Conservation (phyloP, 352 stramenopile species). For the Phytopythium aichiense region DNA sequence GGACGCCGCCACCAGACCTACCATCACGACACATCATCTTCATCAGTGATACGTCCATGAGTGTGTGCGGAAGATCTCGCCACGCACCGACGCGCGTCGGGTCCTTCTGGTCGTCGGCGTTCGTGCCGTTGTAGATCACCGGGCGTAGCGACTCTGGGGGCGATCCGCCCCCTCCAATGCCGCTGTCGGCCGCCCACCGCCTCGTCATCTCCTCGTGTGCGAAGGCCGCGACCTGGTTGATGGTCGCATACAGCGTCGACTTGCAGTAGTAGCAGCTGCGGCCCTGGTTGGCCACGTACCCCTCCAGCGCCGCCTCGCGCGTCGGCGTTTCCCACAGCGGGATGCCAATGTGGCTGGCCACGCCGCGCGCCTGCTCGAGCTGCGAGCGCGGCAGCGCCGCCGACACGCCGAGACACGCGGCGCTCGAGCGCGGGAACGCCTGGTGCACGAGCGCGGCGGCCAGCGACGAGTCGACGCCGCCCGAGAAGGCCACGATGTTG, state of each 20-base stretch:
- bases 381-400: conserved; percentile 86
- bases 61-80: background rate
- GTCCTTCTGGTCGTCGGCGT: conserved; percentile 93
- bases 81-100: conserved; percentile 78
- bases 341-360: conserved; percentile 89
- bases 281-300: conserved; percentile 94
- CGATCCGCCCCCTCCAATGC: background rate
- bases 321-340: conserved; percentile 86
- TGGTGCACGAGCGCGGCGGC: conserved; percentile 88
- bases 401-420: conserved; percentile 92
- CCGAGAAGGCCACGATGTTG: conserved; percentile 91
- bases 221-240: conserved; percentile 85
- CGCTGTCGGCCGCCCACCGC: conserved; percentile 2
- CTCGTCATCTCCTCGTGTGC: conserved; percentile 24
- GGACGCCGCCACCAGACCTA: conserved; percentile 88
- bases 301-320: conserved; percentile 68
- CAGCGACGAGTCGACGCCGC: conserved; percentile 95
- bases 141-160: conserved; percentile 13
- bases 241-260: conserved; percentile 94
- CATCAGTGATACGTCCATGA: background rate
- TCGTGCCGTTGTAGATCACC: conserved; percentile 97
- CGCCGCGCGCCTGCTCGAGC: conserved; percentile 77
- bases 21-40: conserved; percentile 5
- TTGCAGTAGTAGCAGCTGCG: conserved; percentile 97
- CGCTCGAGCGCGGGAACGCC: conserved; percentile 68